Base-by-base conservation (phyloP, 2,329 filamentous ascomycete genomes). In the Neofusicoccum laricinum region DNA sequence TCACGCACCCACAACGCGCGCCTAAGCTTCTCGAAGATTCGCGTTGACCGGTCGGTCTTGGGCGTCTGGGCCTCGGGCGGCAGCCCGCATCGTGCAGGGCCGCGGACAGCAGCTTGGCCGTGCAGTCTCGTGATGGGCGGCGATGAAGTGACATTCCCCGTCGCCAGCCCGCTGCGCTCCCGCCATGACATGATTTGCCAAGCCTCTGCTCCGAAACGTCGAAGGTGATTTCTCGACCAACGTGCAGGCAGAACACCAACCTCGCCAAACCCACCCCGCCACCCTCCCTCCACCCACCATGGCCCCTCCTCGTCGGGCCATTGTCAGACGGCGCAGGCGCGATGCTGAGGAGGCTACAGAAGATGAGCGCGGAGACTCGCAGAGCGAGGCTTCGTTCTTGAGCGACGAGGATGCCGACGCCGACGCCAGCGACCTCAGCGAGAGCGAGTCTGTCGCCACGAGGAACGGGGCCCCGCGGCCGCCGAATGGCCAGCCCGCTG, bases 371-470 rank as follows among this genome's bases (percentile, higher is more conserved):
- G 83, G 84, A 58, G 85, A 87, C 69, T 88, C 86, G 45, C 78
- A 87, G 76, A 89, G 85, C 73, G 87, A 88, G 73, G 82, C 80
- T 41, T 88, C 86, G 12, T 76, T 81, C 21, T 79, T 82, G 67
- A 88, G 81, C 69, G 84, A 86, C 66, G 84, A 85, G 64, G 83
- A 87, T 67, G 85, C 81, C 64, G 84, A 86, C 71, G 82, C 78
- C n/a, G 84, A 86, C 73, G 83, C 82, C 67, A 86, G 83, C 71
- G 84, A 87, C 70, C 78, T 81, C 58, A 86, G 83, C 69, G 85
- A 85, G 43, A 75, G 79, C 62, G 83, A 84, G 67, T 76, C 74
- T 59, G 70, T 61, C 57, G 57, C 63, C 41, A 64, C 53, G 64
- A 50, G 61, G 17, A 65, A 66, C 58, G 55, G 55, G 30, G 66